Evolutionary conservation across 2,329 filamentous ascomycete species (phyloP).

Genomic region (Fusarium domesticum): DNA sequence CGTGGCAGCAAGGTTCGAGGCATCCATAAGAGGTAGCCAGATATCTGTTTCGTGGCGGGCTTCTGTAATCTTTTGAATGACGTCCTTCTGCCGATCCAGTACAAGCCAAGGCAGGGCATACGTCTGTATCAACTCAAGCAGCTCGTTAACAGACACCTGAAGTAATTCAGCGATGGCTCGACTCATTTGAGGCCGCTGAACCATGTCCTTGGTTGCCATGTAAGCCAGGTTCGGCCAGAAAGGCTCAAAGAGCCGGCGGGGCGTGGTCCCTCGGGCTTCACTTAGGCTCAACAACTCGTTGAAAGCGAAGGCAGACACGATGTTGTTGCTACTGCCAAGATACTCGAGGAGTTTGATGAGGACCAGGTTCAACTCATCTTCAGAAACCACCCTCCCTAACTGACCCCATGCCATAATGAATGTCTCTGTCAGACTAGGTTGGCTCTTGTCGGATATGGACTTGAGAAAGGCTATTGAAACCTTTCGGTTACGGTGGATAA

Average conservation of each 20-base stretch:
- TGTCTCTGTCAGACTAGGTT: constrained; percentile 71
- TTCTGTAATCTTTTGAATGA: constrained; percentile 77
- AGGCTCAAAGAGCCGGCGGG: constrained; percentile 71
- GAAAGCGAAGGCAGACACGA: constrained; percentile 78
- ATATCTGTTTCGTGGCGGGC: constrained; percentile 68
- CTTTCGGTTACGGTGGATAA: constrained; percentile 52
- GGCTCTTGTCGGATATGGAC: constrained; percentile 66
- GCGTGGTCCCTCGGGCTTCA: constrained; percentile 57
- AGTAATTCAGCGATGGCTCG: constrained; percentile 78
- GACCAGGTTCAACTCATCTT: constrained; percentile 83
- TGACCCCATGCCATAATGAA: constrained; percentile 84
- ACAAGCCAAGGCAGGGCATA: constrained; percentile 86
- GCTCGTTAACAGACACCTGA: constrained; percentile 68
- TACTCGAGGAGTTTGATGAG: constrained; percentile 82
- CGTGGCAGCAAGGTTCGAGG: constrained; percentile 55
- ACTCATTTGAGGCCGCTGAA: constrained; percentile 75
- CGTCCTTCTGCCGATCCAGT: constrained; percentile 69
- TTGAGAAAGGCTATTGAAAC: constrained; percentile 69
- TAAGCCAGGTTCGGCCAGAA: constrained; percentile 88
- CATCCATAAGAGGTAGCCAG: constrained; percentile 53
- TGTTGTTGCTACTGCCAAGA: constrained; percentile 75
- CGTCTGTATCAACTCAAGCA: constrained; percentile 72
- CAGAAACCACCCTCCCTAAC: constrained; percentile 70
- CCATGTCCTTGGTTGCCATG: constrained; percentile 76
- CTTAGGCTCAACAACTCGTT: constrained; percentile 77